Evolutionary conservation across 257 asterid species (phyloP), one percentile per base, ranked within the genome.

Genomic region (Solanum virginianum): DNA sequence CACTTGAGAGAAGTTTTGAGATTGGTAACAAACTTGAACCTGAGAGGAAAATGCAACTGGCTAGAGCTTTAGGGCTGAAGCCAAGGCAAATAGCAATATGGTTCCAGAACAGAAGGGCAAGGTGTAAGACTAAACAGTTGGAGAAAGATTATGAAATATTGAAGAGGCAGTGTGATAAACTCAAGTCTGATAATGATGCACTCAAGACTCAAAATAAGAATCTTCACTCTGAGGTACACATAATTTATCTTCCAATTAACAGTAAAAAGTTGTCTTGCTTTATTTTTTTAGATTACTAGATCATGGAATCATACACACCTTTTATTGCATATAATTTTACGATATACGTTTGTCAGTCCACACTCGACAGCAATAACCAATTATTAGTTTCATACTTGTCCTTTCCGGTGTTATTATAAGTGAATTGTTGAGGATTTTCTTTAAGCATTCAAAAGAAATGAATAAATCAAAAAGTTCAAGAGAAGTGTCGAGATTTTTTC

Each of bases 91-190:
- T 95, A 1, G 97, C 98, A 0, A 92, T 95, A 39, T 95, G 99
- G 99, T 95, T 95, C 70, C 99, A 95, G 83, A 95, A 95, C 84
- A 86, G 99, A 49, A 79, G 99, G 87, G 99, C 99, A 26, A 89
- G 99, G 32, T 92, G 97, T 92, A 95, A 95, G 86, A 95, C 95
- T 9, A 95, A 95, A 88, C 94, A 94, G 62, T 75, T 95, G 68
- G 99, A 95, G 91, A 94, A 85, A 91, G 98, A 94, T 65, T 95
- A 92, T 57, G 97, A 93, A 7, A 71, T 90, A 47, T 83, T 95
- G 79, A 92, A 90, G 91, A 83, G 92, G 60, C 95, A 94, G 75
- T 88, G 92, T 82, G 98, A 95, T 12, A 89, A 90, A 10, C 80
- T 95, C 59, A 91, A 90, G 91, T 89, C 95, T 53, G 95, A 95